phyloP scores from a whole-genome alignment of 169 alveolate genomes.

The Miamiensis avidus region DNA sequence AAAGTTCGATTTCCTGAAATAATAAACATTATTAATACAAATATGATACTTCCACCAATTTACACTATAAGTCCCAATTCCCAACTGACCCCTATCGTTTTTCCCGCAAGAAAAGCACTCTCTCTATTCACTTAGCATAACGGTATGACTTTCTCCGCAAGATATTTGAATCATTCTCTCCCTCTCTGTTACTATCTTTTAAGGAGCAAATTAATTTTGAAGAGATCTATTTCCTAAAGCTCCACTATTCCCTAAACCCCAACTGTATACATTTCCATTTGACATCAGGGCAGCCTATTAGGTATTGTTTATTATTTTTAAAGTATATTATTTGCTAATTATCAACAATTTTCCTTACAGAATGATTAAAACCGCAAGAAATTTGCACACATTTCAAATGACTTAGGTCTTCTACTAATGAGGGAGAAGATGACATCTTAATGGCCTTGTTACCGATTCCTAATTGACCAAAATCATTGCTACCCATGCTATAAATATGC shows the following conservation, averaged over 20 bases:
- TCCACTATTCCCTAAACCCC: constrained; percentile 72
- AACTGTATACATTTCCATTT: constrained; percentile 54
- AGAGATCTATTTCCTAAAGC: constrained; percentile 52
- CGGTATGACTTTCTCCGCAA: constrained; percentile 63
- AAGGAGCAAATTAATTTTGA: constrained; percentile 33
- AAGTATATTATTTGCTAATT: too few species aligned
- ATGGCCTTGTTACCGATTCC: constrained; percentile 52
- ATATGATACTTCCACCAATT: constrained; percentile 34
- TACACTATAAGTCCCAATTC: constrained; percentile 39
- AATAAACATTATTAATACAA: not conserved
- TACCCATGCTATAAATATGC: constrained; percentile 49
- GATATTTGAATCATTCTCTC: constrained; percentile 19
- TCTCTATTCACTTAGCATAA: constrained; percentile 39
- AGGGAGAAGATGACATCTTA: constrained; percentile 43
- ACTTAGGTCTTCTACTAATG: constrained; percentile 54
- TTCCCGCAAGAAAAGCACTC: constrained; percentile 46
- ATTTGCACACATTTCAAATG: constrained; percentile 16
- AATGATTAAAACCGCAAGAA: constrained; percentile 65
- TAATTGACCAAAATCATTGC: constrained; percentile 56
- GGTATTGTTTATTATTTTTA: not conserved
- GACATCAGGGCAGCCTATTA: constrained; percentile 30
- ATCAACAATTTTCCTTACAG: constrained; percentile 9
- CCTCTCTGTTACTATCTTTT: constrained; percentile 3
- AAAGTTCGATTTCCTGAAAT: not conserved
- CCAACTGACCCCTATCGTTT: constrained; percentile 63